Conservation (phyloP, 1,139 yeast genomes). For the Chernovozyma sophiae-reginae region DNA sequence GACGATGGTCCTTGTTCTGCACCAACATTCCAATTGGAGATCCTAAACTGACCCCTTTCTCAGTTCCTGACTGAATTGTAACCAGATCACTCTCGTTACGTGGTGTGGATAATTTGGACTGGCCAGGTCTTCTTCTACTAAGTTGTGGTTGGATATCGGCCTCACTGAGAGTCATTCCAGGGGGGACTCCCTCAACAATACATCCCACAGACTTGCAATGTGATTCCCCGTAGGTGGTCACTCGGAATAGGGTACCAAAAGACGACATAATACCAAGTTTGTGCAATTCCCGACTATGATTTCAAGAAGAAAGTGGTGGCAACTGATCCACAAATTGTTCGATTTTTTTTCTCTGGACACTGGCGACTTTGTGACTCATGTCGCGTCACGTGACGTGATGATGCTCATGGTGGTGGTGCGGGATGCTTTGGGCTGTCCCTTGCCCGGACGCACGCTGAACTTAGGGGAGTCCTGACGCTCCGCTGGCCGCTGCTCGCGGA, state of each 20-base stretch:
- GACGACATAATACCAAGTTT: slow-evolving; percentile 41
- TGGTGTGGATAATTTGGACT: slow-evolving; percentile 87
- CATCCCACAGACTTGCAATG: slow-evolving; percentile 99
- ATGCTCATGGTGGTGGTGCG: too few relatives aligned
- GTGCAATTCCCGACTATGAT: too few relatives aligned
- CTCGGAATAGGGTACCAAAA: slow-evolving; percentile 48
- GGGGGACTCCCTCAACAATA: slow-evolving; percentile 97
- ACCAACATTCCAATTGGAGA: slow-evolving; percentile 96
- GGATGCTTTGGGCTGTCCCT: too few relatives aligned
- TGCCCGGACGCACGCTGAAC: too few relatives aligned
- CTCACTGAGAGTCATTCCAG: slow-evolving; percentile 82
- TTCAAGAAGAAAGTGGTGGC: too few relatives aligned
- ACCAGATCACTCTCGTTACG: slow-evolving; percentile 93
- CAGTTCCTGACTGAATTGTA: slow-evolving; percentile 92
- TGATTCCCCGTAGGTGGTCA: slow-evolving; percentile 96
- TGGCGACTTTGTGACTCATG: too few relatives aligned
- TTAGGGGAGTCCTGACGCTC: too few relatives aligned
- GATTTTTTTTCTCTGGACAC: too few relatives aligned
- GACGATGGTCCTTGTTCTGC: slow-evolving; percentile 91
- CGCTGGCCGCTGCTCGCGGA: too few relatives aligned
- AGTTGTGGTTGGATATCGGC: slow-evolving; percentile 92
- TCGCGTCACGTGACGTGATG: too few relatives aligned
- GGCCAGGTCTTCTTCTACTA: slow-evolving; percentile 97
- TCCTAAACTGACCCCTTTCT: slow-evolving; percentile 84
- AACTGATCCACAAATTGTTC: too few relatives aligned